Evolutionary conservation across 768 basidiomycete species (phyloP).

Genomic region (Leccinum disarticulatum): DNA sequence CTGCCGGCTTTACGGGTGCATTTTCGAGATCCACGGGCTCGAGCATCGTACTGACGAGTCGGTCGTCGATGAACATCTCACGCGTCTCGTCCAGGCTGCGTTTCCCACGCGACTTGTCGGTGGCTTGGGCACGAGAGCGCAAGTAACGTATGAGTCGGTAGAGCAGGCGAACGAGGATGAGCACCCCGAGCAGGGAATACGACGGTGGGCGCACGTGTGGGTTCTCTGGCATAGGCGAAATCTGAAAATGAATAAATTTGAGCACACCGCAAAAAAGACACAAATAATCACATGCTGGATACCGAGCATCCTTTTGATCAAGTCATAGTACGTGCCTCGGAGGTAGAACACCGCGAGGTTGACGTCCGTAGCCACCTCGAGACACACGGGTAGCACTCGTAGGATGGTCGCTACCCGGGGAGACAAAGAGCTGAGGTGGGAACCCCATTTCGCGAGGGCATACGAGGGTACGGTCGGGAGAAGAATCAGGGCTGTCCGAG

Average conservation of each 20-base stretch:
- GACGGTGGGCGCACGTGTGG: conserved; percentile 77
- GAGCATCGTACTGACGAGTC: conserved; percentile 58
- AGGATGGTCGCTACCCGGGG: conserved; percentile 33
- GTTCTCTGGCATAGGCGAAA: conserved; percentile 71
- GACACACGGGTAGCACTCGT: conserved; percentile 42
- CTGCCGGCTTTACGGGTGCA: conserved; percentile 55
- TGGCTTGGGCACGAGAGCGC: conserved; percentile 31
- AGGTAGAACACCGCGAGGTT: conserved; percentile 84
- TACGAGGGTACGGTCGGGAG: conserved; percentile 68
- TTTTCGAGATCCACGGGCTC: conserved; percentile 50
- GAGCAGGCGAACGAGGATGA: conserved; percentile 63
- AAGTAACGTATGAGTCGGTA: conserved; percentile 57
- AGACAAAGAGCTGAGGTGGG: conserved; percentile 35
- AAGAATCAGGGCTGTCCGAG: conserved; percentile 58
- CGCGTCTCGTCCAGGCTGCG: conserved; percentile 30
- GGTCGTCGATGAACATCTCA: conserved; percentile 56
- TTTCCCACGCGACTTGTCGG: conserved; percentile 36
- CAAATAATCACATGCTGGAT: conserved; percentile 58
- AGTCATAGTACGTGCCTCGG: conserved; percentile 74
- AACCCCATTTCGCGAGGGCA: conserved; percentile 50
- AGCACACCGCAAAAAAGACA: background rate
- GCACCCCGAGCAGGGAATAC: conserved; percentile 80
- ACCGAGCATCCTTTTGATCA: conserved; percentile 64
- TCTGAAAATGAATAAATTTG: conserved; percentile 38
- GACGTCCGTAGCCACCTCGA: conserved; percentile 64